Percentiles rank a stretch among this genome's conserved stretches.
These are phyloP conservation scores for Puccinia coronata DNA, from an alignment of 1,284 basidiomycete species.

Conservation along the genomic window DNA sequence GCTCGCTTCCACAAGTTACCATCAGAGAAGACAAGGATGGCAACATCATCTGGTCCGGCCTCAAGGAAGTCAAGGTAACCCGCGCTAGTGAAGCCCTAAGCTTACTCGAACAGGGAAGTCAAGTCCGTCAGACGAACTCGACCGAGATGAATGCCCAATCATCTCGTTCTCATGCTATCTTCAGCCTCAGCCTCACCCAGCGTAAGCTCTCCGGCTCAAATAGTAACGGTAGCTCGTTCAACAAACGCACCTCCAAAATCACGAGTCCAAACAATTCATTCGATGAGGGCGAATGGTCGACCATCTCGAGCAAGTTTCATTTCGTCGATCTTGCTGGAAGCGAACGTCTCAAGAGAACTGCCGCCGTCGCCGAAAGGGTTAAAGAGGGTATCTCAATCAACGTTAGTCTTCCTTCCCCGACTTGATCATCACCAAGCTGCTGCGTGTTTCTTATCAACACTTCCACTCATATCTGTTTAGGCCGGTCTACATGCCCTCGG, in stretches of 20 bases:
- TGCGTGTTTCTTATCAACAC: constrained; percentile 59
- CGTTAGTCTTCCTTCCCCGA: constrained; percentile 54
- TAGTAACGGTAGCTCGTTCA: constrained; percentile 44
- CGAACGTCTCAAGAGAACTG: constrained; percentile 89
- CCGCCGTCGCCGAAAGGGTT: constrained; percentile 87
- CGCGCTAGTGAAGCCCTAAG: constrained; percentile 86
- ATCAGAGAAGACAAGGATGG: constrained; percentile 96
- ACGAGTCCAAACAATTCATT: constrained; percentile 58
- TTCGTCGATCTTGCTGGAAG: constrained; percentile 97
- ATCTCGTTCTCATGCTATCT: constrained; percentile 97
- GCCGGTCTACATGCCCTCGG: too few relatives aligned
- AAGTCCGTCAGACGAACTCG: constrained; percentile 88
- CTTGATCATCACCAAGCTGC: constrained; percentile 53
- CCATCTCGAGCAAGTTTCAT: constrained; percentile 93
- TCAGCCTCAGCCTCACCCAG: constrained; percentile 89
- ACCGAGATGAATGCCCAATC: constrained; percentile 99
- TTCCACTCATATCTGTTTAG: too few relatives aligned
- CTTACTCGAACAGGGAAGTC: constrained; percentile 79
- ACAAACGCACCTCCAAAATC: constrained; percentile 38
- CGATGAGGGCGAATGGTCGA: constrained; percentile 75
- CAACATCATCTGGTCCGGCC: constrained; percentile 92
- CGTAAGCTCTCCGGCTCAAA: constrained; percentile 54
- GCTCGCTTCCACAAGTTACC: constrained; percentile 73
- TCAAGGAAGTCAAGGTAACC: constrained; percentile 83
- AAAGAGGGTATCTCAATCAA: constrained; percentile 74